Evolutionary conservation across 2,329 filamentous ascomycete species (phyloP).

Genomic region (Orbilia brochopaga): DNA sequence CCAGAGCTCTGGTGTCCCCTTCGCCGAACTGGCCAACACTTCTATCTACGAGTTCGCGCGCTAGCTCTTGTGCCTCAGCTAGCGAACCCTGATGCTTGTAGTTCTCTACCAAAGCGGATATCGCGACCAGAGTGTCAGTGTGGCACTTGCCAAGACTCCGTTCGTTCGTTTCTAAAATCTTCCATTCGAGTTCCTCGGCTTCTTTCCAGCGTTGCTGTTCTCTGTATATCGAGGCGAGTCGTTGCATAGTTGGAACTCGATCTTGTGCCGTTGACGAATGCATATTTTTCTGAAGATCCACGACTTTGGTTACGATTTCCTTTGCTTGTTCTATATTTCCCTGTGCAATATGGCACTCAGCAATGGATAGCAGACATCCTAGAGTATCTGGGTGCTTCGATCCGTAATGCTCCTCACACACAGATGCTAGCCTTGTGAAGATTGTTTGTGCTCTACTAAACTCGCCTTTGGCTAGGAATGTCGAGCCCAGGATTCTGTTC

Average conservation of each 20-base stretch:
- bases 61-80: too few relatives aligned
- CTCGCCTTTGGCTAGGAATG: neutral
- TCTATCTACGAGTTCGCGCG: too few relatives aligned
- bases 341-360: neutral
- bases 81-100: too few relatives aligned
- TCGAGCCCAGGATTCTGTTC: neutral
- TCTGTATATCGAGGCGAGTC: neutral
- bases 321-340: neutral
- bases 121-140: too few relatives aligned
- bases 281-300: neutral
- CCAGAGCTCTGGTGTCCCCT: too few relatives aligned
- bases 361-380: neutral
- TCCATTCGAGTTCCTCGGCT: too few relatives aligned
- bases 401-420: neutral
- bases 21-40: too few relatives aligned
- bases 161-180: too few relatives aligned
- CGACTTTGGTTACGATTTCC: neutral
- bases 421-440: neutral
- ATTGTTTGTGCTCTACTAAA: conserved; percentile 2
- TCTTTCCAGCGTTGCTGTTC: neutral
- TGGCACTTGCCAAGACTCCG: too few relatives aligned
- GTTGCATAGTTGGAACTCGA: neutral
- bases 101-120: too few relatives aligned
- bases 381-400: neutral
- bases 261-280: neutral